Conservation (phyloP, 306 rosid species). For the Cicer arietinum region DNA sequence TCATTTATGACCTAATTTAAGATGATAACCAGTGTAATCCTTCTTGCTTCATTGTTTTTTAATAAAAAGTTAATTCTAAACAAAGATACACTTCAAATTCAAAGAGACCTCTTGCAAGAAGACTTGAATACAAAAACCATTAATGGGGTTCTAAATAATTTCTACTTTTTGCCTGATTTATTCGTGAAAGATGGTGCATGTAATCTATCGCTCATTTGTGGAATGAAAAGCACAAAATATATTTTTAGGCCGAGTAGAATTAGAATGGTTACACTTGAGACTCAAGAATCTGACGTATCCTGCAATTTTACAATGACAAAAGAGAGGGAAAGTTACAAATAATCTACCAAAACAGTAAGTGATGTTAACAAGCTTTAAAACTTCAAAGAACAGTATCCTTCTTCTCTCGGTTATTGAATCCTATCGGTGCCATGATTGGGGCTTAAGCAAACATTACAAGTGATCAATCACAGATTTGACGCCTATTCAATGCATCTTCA, state of each 20-base stretch:
- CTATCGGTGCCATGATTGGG: neutral
- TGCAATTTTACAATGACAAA: constrained; percentile 21
- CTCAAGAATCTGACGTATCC: constrained; percentile 1
- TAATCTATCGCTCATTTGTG: neutral
- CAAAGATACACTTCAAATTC: neutral
- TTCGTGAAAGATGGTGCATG: neutral
- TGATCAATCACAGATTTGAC: constrained; percentile 60
- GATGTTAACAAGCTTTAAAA: constrained; percentile 12
- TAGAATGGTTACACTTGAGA: constrained; percentile 18
- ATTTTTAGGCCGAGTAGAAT: neutral
- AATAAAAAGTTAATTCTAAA: too few relatives aligned
- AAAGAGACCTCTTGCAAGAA: neutral
- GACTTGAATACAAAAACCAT: neutral
- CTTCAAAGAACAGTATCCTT: neutral
- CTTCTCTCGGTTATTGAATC: neutral
- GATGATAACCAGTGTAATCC: neutral
- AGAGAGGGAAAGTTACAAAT: neutral
- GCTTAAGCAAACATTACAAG: neutral
- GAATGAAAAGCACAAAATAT: neutral
- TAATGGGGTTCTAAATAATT: neutral
- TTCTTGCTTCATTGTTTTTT: neutral
- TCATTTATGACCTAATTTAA: neutral
- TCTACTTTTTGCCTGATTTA: neutral
- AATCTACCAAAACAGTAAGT: neutral
- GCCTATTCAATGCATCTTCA: constrained; percentile 81